Percentiles rank a stretch among this genome's conserved stretches.
These are phyloP conservation scores for Fusarium sp. DNA, from an alignment of 2,329 filamentous ascomycete species.

Conservation along the genomic window DNA sequence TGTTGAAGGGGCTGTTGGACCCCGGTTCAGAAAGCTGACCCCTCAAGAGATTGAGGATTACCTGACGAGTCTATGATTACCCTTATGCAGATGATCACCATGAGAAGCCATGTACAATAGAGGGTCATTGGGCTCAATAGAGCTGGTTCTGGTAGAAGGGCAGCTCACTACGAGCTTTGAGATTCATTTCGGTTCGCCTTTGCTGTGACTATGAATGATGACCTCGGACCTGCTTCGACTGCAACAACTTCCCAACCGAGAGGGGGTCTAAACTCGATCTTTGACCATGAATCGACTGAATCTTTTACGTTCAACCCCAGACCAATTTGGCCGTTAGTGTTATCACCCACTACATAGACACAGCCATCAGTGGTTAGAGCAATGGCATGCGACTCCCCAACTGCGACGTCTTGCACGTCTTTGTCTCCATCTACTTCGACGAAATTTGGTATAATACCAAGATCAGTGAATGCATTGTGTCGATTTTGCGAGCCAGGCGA, in stretches of 20 bases:
- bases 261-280: slow-evolving; percentile 46
- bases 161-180: slow-evolving; percentile 23
- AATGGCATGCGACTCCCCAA: slow-evolving; percentile 70
- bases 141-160: slow-evolving; percentile 43
- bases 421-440: slow-evolving; percentile 58
- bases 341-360: slow-evolving; percentile 67
- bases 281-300: slow-evolving; percentile 51
- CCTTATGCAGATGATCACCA: slow-evolving; percentile 40
- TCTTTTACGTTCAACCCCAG: slow-evolving; percentile 43
- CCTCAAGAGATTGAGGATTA: slow-evolving; percentile 99
- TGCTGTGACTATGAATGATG: slow-evolving; percentile 61
- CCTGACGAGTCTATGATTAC: slow-evolving; percentile 89
- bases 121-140: slow-evolving; percentile 56
- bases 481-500: slow-evolving; percentile 45
- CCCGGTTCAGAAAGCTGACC: slow-evolving; percentile 91
- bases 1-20: slow-evolving; percentile 84
- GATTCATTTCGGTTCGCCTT: slow-evolving; percentile 27
- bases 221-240: slow-evolving; percentile 61
- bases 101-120: slow-evolving; percentile 59
- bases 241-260: slow-evolving; percentile 49
- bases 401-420: slow-evolving; percentile 66
- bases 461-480: slow-evolving; percentile 46
- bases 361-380: slow-evolving; percentile 61
- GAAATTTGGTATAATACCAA: slow-evolving; percentile 55
- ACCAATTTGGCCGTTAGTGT: slow-evolving; percentile 70